Evolutionary conservation across 2,329 filamentous ascomycete species (phyloP), one percentile per base, ranked within the genome.

Genomic region (Macroventuria anomochaeta): DNA sequence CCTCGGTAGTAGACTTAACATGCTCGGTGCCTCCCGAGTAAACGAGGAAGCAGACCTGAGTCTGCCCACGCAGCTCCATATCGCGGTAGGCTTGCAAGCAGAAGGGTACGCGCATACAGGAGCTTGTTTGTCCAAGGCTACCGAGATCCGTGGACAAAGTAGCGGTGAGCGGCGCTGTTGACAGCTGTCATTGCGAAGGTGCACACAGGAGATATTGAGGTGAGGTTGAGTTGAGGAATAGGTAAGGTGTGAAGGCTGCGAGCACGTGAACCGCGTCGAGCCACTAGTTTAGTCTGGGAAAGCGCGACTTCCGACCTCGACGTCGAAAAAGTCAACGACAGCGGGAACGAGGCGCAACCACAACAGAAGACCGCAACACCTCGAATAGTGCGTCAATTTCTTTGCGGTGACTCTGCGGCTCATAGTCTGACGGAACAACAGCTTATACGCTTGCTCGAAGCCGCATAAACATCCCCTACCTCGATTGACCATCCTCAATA

Each of bases 321-420:
- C 51, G 34, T 55, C 56, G 56, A 61, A 68, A 66, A 67, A 64
- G 62, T 67, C 51, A 34, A 62, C 44, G 32, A 54, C 46, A 20
- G 41, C 47, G 42, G 36, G 32, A 28, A 32, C 39, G 33, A 55
- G 41, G 43, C 50, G 61, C 62, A 68, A 63, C 57, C 42, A 43
- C 31, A 34, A 32, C 34, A 39, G 39, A 29, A 39, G 49, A 26
- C 23, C 7, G 28, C 47, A 47, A 46, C 46, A 25, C 33, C 20
- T 43, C 42, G 39, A 39, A 55, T 23, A 33, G 60, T 54, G 46
- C 17, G 56, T 33, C 28, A 37, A 20, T 17, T 8, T 7, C 13
- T 17, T 13, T 31, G 3, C 15, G 15, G 7, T 5, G 2, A 3
- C 7, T 25, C n/a, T 32, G 5, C 8, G 36, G 36, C 11, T 15